Conservation (phyloP, 345 rosid genomes). For the Eucalyptus regnans region DNA sequence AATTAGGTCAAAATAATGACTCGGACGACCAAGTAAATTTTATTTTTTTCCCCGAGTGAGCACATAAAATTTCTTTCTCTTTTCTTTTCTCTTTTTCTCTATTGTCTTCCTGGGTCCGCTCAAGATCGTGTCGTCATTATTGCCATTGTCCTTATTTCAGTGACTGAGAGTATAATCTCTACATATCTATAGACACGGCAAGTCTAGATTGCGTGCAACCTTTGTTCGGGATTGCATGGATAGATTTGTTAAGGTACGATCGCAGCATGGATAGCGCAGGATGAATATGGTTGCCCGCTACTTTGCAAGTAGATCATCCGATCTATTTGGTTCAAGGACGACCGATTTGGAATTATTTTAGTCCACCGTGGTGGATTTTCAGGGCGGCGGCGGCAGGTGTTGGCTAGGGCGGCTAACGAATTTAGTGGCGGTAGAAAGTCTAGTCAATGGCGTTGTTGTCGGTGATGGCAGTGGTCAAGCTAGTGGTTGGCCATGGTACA, state of each 20-base stretch:
- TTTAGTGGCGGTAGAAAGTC: background rate
- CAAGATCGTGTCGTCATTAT: background rate
- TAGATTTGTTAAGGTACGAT: background rate
- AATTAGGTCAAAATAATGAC: background rate
- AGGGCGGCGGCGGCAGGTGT: background rate
- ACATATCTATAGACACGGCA: background rate
- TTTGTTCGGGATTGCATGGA: background rate
- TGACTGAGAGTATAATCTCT: background rate
- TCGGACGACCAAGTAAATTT: background rate
- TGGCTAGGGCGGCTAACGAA: background rate
- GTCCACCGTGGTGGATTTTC: background rate
- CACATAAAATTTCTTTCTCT: background rate
- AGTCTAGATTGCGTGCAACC: background rate
- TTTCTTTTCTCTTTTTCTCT: background rate
- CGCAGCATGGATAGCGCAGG: background rate
- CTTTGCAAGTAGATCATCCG: background rate
- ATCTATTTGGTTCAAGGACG: background rate
- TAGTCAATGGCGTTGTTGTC: background rate
- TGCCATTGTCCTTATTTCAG: background rate
- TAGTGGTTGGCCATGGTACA: background rate
- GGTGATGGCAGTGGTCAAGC: background rate
- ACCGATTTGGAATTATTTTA: background rate
- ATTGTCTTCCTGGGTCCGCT: background rate
- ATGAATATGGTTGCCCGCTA: background rate
- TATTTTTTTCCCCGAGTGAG: background rate